phyloP scores from a whole-genome alignment of 2,329 filamentous ascomycete species.

The Madurella fahalii region DNA sequence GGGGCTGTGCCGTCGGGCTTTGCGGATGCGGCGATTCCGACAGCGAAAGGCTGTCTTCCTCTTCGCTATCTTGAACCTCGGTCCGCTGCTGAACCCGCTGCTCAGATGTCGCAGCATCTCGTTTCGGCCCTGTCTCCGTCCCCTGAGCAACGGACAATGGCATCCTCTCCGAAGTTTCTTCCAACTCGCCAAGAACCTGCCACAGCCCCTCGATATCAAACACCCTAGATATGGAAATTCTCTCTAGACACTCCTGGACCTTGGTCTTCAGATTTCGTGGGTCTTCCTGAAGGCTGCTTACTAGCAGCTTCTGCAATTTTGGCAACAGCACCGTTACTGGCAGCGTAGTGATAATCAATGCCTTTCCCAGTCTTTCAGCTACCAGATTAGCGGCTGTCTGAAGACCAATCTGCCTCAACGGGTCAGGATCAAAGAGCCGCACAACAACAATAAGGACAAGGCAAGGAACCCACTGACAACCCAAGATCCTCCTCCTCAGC shows the following conservation, averaged over 20 bases:
- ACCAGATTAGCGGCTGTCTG: constrained; percentile 45
- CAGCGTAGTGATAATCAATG: constrained; percentile 48
- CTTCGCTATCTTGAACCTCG: constrained; percentile 39
- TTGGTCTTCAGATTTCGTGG: constrained; percentile 16
- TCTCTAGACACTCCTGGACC: constrained; percentile 41
- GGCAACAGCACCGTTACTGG: constrained; percentile 39
- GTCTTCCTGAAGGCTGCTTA: constrained; percentile 31
- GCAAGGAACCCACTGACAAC: constrained; percentile 38
- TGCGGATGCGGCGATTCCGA: constrained; percentile 1
- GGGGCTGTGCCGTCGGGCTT: background rate
- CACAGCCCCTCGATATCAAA: constrained; percentile 57
- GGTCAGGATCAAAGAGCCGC: background rate
- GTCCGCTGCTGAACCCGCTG: constrained; percentile 7
- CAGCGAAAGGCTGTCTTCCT: constrained; percentile 33
- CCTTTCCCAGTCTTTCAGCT: constrained; percentile 29
- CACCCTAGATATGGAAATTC: constrained; percentile 51
- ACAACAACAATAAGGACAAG: background rate
- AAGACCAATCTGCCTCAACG: constrained; percentile 39
- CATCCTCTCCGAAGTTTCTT: constrained; percentile 16
- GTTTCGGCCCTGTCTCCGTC: background rate
- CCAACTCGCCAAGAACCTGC: constrained; percentile 53
- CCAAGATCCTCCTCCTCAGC: constrained; percentile 49
- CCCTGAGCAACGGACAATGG: background rate
- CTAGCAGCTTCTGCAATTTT: constrained; percentile 39
- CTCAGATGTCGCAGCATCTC: background rate